A percentile compares a stretch with the other conserved stretches of the same genome.
phyloP scores from a whole-genome alignment of 768 basidiomycete genomes.

The Termitomyces sp. region DNA sequence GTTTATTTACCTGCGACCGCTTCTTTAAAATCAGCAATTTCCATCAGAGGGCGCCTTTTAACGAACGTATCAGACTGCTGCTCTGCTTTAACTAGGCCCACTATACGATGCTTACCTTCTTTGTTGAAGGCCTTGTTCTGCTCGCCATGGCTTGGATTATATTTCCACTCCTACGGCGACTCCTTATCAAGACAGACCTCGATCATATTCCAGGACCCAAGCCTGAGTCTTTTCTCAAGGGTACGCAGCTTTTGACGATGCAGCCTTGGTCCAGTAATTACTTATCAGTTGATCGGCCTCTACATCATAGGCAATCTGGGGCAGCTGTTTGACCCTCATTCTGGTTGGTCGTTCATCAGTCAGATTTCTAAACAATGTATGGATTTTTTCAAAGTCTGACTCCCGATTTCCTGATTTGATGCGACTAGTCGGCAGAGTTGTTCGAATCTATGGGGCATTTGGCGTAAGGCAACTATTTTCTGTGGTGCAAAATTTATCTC shows the following conservation, averaged over 20 bases:
- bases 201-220: constrained; percentile 32
- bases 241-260: constrained; percentile 9
- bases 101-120: constrained; percentile 4
- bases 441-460: constrained; percentile 15
- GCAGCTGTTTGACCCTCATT: constrained; percentile 9
- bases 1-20: neutral
- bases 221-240: constrained; percentile 24
- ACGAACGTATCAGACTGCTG: neutral
- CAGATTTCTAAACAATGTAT: constrained; percentile 11
- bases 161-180: constrained; percentile 10
- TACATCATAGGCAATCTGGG: constrained; percentile 14
- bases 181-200: constrained; percentile 21
- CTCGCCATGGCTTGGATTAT: constrained; percentile 7
- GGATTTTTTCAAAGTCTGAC: neutral
- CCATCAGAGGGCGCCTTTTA: neutral
- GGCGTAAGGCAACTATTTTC: constrained; percentile 11
- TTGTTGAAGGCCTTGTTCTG: constrained; percentile 4
- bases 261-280: neutral
- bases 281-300: neutral
- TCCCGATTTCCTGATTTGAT: neutral
- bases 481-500: neutral
- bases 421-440: constrained; percentile 14
- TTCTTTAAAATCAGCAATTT: neutral
- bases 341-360: constrained; percentile 15
- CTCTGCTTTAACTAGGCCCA: neutral